Conservation (phyloP, 306 rosid species). For the Castanospermum australe region DNA sequence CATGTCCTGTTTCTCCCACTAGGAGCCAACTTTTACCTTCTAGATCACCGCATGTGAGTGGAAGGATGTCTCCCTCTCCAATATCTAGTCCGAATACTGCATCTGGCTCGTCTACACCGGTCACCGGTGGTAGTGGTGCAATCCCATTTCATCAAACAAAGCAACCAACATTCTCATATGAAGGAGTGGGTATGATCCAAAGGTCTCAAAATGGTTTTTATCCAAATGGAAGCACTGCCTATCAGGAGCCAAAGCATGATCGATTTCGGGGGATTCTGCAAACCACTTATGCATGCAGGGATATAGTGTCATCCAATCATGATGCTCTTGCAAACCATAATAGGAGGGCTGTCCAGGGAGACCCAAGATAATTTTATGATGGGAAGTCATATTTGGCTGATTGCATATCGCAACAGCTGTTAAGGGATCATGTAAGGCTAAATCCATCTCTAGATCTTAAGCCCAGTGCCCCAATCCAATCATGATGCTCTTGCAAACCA, state of each 20-base stretch:
- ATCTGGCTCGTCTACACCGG: constrained; percentile 77
- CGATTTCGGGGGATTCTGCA: constrained; percentile 42
- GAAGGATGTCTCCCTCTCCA: constrained; percentile 74
- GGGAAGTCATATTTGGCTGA: constrained; percentile 50
- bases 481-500: constrained; percentile 42
- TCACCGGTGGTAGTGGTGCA: constrained; percentile 53
- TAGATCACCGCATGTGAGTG: constrained; percentile 56
- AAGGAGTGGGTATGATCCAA: constrained; percentile 43
- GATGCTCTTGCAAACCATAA: constrained; percentile 41
- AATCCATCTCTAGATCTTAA: constrained; percentile 36
- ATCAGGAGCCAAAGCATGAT: constrained; percentile 51
- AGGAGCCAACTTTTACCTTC: constrained; percentile 59
- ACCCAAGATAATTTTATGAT: constrained; percentile 37
- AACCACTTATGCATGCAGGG: constrained; percentile 41
- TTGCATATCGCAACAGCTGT: constrained; percentile 55
- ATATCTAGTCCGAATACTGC: constrained; percentile 62
- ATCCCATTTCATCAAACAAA: constrained; percentile 55
- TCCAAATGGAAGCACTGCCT: constrained; percentile 35
- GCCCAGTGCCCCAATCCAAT: constrained; percentile 36
- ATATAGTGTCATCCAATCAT: constrained; percentile 40
- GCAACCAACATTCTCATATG: constrained; percentile 48
- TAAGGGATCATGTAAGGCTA: constrained; percentile 50
- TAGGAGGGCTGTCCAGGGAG: constrained; percentile 37
- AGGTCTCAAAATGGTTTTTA: constrained; percentile 37
- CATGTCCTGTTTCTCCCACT: constrained; percentile 76